phyloP scores from a whole-genome alignment of 345 rosid species.

The Clausena lansium region DNA sequence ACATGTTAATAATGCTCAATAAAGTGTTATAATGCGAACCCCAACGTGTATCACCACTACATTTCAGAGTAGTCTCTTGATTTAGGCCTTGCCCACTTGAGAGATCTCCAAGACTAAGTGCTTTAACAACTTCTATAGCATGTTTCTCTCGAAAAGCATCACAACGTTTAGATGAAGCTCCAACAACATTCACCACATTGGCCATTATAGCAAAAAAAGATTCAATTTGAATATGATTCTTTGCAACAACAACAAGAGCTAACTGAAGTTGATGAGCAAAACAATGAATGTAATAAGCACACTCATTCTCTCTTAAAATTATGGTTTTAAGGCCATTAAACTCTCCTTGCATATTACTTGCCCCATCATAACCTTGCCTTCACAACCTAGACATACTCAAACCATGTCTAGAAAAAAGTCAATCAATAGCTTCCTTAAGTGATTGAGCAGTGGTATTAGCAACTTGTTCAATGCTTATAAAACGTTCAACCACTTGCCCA shows the following conservation, averaged over 20 bases:
- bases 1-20: background rate
- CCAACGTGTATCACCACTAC: background rate
- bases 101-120: background rate
- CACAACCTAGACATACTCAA: too few species aligned
- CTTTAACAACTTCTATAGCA: background rate
- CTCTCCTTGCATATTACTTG: too few species aligned
- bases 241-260: background rate
- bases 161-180: background rate
- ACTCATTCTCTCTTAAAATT: too few species aligned
- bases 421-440: too few species aligned
- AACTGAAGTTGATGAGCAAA: slow-evolving; percentile 13
- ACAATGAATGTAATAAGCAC: background rate
- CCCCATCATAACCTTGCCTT: too few species aligned
- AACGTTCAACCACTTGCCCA: too few species aligned
- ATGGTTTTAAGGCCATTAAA: too few species aligned
- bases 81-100: background rate
- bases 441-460: too few species aligned
- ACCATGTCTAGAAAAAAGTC: too few species aligned
- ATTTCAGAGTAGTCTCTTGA: slow-evolving; percentile 1
- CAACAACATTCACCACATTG: slow-evolving; percentile 1
- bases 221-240: background rate
- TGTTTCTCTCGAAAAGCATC: background rate
- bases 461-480: too few species aligned
- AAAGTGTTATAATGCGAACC: slow-evolving; percentile 5
- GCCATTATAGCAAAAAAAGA: background rate